These are phyloP conservation scores for Aspergillus ustus DNA, from an alignment of 2,329 filamentous ascomycete species.

Conservation along the genomic window DNA sequence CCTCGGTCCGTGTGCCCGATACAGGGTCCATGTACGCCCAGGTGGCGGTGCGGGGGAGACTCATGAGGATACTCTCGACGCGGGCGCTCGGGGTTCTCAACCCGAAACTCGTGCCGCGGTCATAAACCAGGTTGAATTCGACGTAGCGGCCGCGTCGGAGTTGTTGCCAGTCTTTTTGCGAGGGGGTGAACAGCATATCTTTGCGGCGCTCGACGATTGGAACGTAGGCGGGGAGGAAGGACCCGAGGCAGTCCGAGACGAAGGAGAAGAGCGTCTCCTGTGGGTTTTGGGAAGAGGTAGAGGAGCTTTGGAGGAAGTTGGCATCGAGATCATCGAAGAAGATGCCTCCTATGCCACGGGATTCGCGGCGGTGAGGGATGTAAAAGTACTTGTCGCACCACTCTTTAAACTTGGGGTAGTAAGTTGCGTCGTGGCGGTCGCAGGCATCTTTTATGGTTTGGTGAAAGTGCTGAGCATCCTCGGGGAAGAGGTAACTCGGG, in stretches of 20 bases:
- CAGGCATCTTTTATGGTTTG: constrained; percentile 88
- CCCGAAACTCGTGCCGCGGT: constrained; percentile 92
- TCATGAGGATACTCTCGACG: constrained; percentile 98
- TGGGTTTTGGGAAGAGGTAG: constrained; percentile 69
- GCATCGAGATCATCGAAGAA: constrained; percentile 98
- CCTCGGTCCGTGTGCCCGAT: constrained; percentile 49
- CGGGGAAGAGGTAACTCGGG: constrained; percentile 91
- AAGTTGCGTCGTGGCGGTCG: constrained; percentile 88
- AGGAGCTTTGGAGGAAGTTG: constrained; percentile 43
- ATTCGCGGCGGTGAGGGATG: constrained; percentile 87
- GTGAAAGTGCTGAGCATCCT: constrained; percentile 97
- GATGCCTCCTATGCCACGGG: constrained; percentile 88
- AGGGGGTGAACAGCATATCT: constrained; percentile 84
- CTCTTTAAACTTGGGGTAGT: constrained; percentile 93
- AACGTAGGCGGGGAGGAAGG: constrained; percentile 88
- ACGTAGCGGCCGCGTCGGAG: constrained; percentile 92
- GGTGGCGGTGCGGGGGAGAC: constrained; percentile 84
- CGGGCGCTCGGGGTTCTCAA: constrained; percentile 88
- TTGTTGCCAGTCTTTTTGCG: constrained; percentile 97
- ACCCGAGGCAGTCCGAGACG: constrained; percentile 78
- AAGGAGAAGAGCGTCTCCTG: constrained; percentile 90
- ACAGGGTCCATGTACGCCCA: constrained; percentile 91
- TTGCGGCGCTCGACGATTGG: constrained; percentile 88
- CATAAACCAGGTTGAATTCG: constrained; percentile 97
- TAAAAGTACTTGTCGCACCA: constrained; percentile 99